A percentile compares a stretch with the other conserved stretches of the same genome.
phyloP scores from a whole-genome alignment of 257 asterid species.

The Parsonsia alboflavescens region DNA sequence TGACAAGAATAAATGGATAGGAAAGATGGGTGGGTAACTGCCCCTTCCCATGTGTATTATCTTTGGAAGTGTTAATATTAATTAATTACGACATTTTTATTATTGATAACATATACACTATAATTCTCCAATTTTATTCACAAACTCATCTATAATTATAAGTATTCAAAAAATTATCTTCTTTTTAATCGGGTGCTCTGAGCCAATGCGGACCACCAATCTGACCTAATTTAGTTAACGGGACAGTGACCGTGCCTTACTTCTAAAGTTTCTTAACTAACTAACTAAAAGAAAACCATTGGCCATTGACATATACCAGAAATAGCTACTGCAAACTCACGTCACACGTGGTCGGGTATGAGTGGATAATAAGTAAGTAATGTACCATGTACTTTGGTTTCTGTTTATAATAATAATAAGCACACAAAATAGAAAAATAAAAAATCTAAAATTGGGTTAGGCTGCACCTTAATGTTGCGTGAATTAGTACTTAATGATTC shows the following conservation, averaged over 20 bases:
- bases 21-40: conserved; percentile 60
- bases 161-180: neutral
- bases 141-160: too few species aligned
- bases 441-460: neutral
- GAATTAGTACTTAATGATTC: neutral
- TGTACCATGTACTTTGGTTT: neutral
- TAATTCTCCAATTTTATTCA: too few species aligned
- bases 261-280: conserved; percentile 33
- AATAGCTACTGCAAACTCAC: conserved; percentile 21
- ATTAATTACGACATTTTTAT: conserved; percentile 12
- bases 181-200: too few species aligned
- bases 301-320: conserved; percentile 22
- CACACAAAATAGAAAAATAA: neutral
- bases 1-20: conserved; percentile 52
- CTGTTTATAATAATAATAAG: neutral
- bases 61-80: neutral
- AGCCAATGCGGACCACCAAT: conserved; percentile 18
- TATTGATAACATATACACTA: neutral
- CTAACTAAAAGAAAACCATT: neutral
- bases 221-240: conserved; percentile 41
- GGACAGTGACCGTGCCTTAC: conserved; percentile 18
- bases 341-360: conserved; percentile 20
- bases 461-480: neutral
- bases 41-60: conserved; percentile 35
- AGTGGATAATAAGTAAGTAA: neutral